phyloP scores from a whole-genome alignment of 2,329 filamentous ascomycete genomes.

The Fusarium succisae region DNA sequence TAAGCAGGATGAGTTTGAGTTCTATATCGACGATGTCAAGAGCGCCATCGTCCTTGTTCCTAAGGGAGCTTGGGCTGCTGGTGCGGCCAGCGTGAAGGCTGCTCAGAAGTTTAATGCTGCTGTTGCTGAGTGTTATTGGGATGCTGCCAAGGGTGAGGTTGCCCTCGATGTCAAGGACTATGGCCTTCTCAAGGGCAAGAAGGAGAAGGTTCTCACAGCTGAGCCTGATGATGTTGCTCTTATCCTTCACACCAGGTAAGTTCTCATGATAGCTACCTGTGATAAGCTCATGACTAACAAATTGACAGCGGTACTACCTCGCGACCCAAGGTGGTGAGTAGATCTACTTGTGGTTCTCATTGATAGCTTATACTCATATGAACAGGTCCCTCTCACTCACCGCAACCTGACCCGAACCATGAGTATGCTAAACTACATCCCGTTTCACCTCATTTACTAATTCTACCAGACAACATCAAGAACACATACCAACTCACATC shows the following conservation, averaged over 20 bases:
- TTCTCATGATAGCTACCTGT: background rate
- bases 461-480: slow-evolving; percentile 72
- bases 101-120: slow-evolving; percentile 82
- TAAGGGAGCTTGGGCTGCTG: slow-evolving; percentile 70
- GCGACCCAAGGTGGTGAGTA: slow-evolving; percentile 79
- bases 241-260: slow-evolving; percentile 77
- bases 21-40: slow-evolving; percentile 88
- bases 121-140: slow-evolving; percentile 88
- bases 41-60: slow-evolving; percentile 83
- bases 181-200: slow-evolving; percentile 67
- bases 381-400: slow-evolving; percentile 79
- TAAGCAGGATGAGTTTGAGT: slow-evolving; percentile 90
- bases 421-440: slow-evolving; percentile 54
- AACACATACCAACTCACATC: slow-evolving; percentile 77
- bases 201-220: slow-evolving; percentile 56
- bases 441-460: slow-evolving; percentile 38
- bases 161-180: slow-evolving; percentile 80
- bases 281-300: slow-evolving; percentile 35
- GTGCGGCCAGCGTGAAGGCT: slow-evolving; percentile 77
- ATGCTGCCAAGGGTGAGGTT: slow-evolving; percentile 70
- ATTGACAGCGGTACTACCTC: slow-evolving; percentile 76
- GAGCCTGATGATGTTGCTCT: slow-evolving; percentile 83
- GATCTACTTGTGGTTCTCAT: background rate
- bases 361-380: slow-evolving; percentile 10
- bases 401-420: slow-evolving; percentile 84